These are phyloP conservation scores for Keithomyces neogunnii DNA, from an alignment of 2,329 filamentous ascomycete genomes.

Conservation along the genomic window DNA sequence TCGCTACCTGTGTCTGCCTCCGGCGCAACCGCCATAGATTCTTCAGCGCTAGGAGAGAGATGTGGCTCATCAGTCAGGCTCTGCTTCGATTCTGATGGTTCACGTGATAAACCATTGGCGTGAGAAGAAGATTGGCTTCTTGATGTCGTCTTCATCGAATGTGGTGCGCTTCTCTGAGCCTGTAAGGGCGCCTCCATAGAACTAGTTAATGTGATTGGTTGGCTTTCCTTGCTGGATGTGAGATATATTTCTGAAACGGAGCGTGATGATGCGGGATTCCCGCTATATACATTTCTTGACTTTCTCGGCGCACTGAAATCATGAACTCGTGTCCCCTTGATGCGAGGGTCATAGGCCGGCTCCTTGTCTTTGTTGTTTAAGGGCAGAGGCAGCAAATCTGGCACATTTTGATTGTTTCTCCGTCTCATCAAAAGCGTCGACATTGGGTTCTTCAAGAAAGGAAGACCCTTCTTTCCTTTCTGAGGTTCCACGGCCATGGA, in stretches of 20 bases:
- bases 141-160: not conserved
- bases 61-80: not conserved
- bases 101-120: not conserved
- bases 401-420: conserved; percentile 41
- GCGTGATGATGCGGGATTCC: not conserved
- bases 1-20: not conserved
- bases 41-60: not conserved
- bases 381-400: conserved; percentile 34
- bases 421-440: conserved; percentile 49
- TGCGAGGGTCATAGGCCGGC: conserved; percentile 52
- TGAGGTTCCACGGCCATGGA: conserved; percentile 26
- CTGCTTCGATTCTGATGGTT: not conserved
- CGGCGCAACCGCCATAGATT: not conserved
- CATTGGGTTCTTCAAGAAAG: conserved; percentile 52
- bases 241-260: not conserved
- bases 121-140: not conserved
- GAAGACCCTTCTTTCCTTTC: conserved; percentile 45
- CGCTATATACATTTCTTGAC: not conserved
- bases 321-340: conserved; percentile 55
- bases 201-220: conserved; percentile 14
- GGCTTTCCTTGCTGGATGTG: not conserved
- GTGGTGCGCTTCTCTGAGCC: not conserved
- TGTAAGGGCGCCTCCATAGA: not conserved
- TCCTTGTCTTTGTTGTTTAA: conserved; percentile 31
- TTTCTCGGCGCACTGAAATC: conserved; percentile 55